Evolutionary conservation across 78 protist species (phyloP), one percentile per base, ranked within the genome.

Genomic region (slime mould (Dictyostelium discoideum)): DNA sequence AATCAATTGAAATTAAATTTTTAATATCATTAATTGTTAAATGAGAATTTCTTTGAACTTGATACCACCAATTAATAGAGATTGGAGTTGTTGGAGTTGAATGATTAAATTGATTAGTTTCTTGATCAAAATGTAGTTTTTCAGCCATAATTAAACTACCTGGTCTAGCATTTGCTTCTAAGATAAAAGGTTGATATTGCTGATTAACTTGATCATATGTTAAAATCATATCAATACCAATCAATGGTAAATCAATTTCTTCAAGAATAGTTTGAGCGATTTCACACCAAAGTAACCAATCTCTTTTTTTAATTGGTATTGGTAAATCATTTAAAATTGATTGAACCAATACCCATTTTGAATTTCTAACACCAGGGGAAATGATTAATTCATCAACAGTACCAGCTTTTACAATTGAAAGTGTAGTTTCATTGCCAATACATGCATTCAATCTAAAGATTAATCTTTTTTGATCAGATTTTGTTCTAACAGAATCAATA

Each of bases 161-260:
- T 5, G 96, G 96, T 72, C 96, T 83, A 0, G 96, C 24, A 32
- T 93, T 93, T 11, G 46, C 96, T 48, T 93, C 96, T n/a, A 92
- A 24, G 9, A 60, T 54, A 11, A 3, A 29, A 22, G 82, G 85
- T 5, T 13, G 39, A n/a, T 48, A 63, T 20, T 20, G 42, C 16
- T 44, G 46, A 16, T 63, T 22, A 18, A 39, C 0, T 1, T 24
- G 9, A 42, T 22, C 26, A 8, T 20, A 20, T 0, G 44, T 24
- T 13, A 89, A 48, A 37, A 80, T 48, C 40, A 92, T 50, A 50
- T 93, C 96, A 22, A 93, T 72, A 24, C 96, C 96, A 54, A 82
- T 29, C 5, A 93, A 20, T 9, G 92, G 96, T n/a, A 93, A 84
- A 16, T 80, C 79, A 9, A 80, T 29, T 44, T 57, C 76, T 32